Evolutionary conservation across 495 filamentous ascomycete species (phyloP), one percentile per base, ranked within the genome.

Genomic region (Jackrogersella minutella): DNA sequence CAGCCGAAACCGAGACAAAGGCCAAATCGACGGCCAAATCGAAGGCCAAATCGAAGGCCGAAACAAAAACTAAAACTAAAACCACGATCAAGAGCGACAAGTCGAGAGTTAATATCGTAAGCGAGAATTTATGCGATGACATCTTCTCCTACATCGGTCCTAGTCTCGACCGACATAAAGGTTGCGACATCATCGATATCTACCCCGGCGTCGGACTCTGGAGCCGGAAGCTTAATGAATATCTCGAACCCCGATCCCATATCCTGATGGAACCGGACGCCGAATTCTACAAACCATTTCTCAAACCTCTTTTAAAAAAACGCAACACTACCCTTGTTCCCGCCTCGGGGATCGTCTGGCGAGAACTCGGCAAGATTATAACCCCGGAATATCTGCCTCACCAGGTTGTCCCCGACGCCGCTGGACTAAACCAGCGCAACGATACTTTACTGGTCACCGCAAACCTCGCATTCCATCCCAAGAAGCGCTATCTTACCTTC

Each of bases 111-210:
- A 80, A 87, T 47, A 75, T 92, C 56, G 81, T 88, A 49, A 85
- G 80, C 76, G 80, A 87, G 17, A 44, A 77, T 16, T 77, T 93
- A 56, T 89, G 89, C 67, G 84, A 81, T 51, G 76, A 82, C 37
- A 67, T 79, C 19, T 16, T 82, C 51, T 61, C 71, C 0, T 79
- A 79, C 44, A 60, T 82, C 17, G 70, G 70, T 8, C 37, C 68
- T 14, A 86, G 83, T 9, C 84, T 97, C 21, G 73, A 75, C 17
- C 81, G 82, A 50, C 86, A 92, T 70, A 71, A 77, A 11, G 88
- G 89, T 50, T 87, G 92, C 69, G 91, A 93, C 63, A 83, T 98
- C 52, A 79, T 98, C 64, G 94, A 98, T 70, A 78, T 97, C 36
- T 90, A 91, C 78, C 94, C 94, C 0, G 91, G 91, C 21, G 67